Conservation (phyloP, 2,329 filamentous ascomycete species). For the Laburnicola sp. region DNA sequence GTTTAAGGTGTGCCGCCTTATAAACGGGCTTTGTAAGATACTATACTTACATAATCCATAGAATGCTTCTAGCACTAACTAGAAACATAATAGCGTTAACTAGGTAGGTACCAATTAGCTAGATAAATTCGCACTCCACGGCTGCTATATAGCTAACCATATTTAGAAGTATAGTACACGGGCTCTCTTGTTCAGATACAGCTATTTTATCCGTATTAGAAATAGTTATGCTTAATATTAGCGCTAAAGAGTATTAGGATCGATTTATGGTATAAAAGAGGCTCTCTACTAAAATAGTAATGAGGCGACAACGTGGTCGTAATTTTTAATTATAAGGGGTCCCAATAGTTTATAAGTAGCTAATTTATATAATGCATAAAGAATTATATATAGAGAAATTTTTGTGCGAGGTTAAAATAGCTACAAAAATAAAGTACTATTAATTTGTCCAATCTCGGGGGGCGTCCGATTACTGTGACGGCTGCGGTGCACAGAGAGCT, state of each 20-base stretch:
- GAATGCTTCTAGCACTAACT: neutral
- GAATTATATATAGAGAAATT: neutral
- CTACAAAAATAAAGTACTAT: neutral
- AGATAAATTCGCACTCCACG: neutral
- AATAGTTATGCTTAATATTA: too few relatives aligned
- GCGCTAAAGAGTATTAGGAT: too few relatives aligned
- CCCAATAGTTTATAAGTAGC: too few relatives aligned
- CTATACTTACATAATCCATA: neutral
- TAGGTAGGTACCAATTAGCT: neutral
- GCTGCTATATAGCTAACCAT: neutral
- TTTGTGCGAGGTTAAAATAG: neutral
- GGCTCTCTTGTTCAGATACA: neutral
- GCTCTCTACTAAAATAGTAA: too few relatives aligned
- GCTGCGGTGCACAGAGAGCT: too few relatives aligned
- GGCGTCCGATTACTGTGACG: neutral
- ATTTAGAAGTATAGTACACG: neutral
- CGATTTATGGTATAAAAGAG: too few relatives aligned
- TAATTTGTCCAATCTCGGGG: neutral
- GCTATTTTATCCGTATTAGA: too few relatives aligned
- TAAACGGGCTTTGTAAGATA: slow-evolving; percentile 9
- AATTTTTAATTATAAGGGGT: too few relatives aligned
- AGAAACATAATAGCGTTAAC: neutral
- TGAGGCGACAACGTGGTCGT: too few relatives aligned
- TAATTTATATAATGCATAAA: neutral
- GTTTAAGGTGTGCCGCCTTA: slow-evolving; percentile 7